These are phyloP conservation scores for Xerocomus potaroensis DNA, from an alignment of 768 basidiomycete genomes.

Conservation along the genomic window DNA sequence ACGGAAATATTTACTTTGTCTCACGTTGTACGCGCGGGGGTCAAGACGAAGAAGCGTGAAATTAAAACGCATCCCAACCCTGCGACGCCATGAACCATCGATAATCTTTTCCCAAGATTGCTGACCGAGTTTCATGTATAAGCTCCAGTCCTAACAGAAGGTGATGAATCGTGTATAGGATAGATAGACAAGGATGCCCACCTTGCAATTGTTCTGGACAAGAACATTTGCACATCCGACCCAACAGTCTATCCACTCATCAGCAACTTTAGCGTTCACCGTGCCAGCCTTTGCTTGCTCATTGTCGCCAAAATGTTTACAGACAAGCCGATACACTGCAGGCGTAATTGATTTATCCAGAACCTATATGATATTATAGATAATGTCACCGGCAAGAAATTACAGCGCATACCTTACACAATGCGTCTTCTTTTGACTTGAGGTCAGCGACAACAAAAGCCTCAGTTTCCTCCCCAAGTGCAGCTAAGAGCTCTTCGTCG, in stretches of 20 bases:
- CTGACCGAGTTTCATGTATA: constrained; percentile 48
- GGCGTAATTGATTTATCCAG: constrained; percentile 47
- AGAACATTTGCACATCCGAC: constrained; percentile 62
- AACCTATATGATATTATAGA: constrained; percentile 33
- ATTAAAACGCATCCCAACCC: constrained; percentile 63
- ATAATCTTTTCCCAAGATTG: constrained; percentile 55
- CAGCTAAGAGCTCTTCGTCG: constrained; percentile 56
- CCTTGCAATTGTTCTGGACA: constrained; percentile 47
- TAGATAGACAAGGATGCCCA: constrained; percentile 18
- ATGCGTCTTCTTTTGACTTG: constrained; percentile 41
- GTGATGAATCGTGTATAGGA: not conserved
- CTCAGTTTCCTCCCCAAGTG: constrained; percentile 40
- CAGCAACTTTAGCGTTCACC: constrained; percentile 36
- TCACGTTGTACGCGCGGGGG: constrained; percentile 56
- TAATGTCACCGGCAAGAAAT: not conserved
- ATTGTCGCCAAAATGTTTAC: constrained; percentile 40
- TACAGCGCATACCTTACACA: constrained; percentile 43
- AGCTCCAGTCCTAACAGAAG: constrained; percentile 52
- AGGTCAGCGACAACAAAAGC: constrained; percentile 24
- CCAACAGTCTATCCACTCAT: constrained; percentile 69
- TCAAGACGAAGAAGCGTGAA: constrained; percentile 53
- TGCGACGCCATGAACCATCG: constrained; percentile 46
- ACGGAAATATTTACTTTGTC: constrained; percentile 15
- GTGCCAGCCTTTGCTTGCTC: constrained; percentile 16
- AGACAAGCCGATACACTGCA: constrained; percentile 52